Evolutionary conservation across 495 filamentous ascomycete species (phyloP).

Genomic region (Talaromyces adpressus): DNA sequence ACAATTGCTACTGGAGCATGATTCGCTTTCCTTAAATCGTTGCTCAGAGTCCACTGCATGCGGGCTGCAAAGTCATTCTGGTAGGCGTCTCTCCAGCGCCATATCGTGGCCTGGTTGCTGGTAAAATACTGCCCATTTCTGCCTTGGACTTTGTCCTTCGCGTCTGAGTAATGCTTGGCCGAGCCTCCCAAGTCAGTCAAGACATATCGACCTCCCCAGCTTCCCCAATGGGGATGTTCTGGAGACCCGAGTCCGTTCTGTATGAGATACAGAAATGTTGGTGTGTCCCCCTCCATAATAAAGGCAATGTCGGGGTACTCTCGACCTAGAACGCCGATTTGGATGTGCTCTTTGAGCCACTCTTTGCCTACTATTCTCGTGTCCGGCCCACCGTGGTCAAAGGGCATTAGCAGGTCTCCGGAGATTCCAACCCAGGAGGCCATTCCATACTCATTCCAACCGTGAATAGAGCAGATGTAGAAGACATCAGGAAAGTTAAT

Average conservation of each 20-base stretch:
- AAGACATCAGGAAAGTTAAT: slow-evolving; percentile 35
- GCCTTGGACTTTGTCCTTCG: slow-evolving; percentile 32
- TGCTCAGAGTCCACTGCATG: slow-evolving; percentile 38
- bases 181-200: slow-evolving; percentile 16
- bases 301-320: slow-evolving; percentile 35
- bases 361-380: slow-evolving; percentile 25
- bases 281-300: slow-evolving; percentile 42
- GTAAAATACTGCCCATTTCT: slow-evolving; percentile 25
- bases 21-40: slow-evolving; percentile 22
- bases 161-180: slow-evolving; percentile 31
- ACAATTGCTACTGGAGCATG: slow-evolving; percentile 29
- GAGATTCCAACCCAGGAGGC: slow-evolving; percentile 42
- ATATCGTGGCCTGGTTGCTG: slow-evolving; percentile 42
- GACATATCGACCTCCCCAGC: slow-evolving; percentile 41
- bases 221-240: slow-evolving; percentile 36
- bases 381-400: slow-evolving; percentile 40
- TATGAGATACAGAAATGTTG: slow-evolving; percentile 39
- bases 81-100: slow-evolving; percentile 41
- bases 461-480: slow-evolving; percentile 39
- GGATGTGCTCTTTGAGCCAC: slow-evolving; percentile 41
- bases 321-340: slow-evolving; percentile 32
- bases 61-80: slow-evolving; percentile 45
- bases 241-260: slow-evolving; percentile 40
- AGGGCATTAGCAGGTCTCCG: slow-evolving; percentile 36
- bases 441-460: slow-evolving; percentile 40